phyloP scores from a whole-genome alignment of 139 green algal genomes.

The Chlorokybus atmophyticus region DNA sequence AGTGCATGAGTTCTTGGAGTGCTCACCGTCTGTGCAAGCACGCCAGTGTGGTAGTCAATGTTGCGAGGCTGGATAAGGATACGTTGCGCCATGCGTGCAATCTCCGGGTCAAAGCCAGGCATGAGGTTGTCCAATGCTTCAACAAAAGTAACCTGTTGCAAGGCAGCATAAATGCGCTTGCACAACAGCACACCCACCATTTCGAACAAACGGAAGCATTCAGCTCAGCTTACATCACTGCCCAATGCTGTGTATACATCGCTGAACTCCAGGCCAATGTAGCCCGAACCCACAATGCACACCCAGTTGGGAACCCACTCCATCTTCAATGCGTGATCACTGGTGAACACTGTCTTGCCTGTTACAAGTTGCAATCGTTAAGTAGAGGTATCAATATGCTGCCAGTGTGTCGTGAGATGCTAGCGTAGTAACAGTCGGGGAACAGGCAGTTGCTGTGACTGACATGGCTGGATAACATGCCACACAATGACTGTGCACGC shows the following conservation, averaged over 20 bases:
- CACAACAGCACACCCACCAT: neutral
- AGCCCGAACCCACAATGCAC: slow-evolving; percentile 95
- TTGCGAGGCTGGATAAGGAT: slow-evolving; percentile 80
- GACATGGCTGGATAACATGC: too few relatives aligned
- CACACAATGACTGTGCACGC: too few relatives aligned
- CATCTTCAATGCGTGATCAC: slow-evolving; percentile 93
- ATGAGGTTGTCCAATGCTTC: slow-evolving; percentile 94
- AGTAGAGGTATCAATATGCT: too few relatives aligned
- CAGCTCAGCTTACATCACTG: slow-evolving; percentile 8
- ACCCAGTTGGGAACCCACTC: slow-evolving; percentile 97
- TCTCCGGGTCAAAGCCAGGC: slow-evolving; percentile 95
- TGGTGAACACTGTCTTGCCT: slow-evolving; percentile 98
- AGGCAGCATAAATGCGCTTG: slow-evolving; percentile 14
- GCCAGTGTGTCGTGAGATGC: too few relatives aligned
- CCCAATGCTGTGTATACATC: slow-evolving; percentile 96
- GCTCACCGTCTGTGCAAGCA: slow-evolving; percentile 76
- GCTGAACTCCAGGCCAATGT: slow-evolving; percentile 98
- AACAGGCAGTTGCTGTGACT: too few relatives aligned
- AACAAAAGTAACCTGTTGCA: slow-evolving; percentile 89
- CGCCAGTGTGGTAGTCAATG: slow-evolving; percentile 73
- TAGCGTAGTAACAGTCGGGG: too few relatives aligned
- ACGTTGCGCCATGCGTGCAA: slow-evolving; percentile 77
- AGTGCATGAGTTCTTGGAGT: too few relatives aligned
- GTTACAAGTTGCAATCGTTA: too few relatives aligned
- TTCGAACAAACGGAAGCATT: neutral